Evolutionary conservation across 2,329 filamentous ascomycete species (phyloP).

Genomic region (Cucurbitaria berberidis): DNA sequence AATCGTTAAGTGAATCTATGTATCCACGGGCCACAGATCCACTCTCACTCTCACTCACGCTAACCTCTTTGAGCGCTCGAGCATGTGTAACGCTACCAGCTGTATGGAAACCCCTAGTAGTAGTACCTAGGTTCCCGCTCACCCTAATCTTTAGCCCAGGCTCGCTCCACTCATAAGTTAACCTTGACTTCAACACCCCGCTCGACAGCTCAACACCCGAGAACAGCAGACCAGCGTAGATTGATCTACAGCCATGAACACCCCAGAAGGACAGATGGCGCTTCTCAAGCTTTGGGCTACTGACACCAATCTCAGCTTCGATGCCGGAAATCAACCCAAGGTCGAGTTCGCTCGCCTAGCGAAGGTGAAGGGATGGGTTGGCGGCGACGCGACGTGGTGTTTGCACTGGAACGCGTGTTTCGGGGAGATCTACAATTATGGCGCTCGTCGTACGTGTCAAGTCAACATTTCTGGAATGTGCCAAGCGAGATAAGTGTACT

Average conservation of each 20-base stretch:
- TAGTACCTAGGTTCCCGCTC: background rate
- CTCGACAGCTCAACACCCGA: background rate
- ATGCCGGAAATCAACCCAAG: constrained; percentile 15
- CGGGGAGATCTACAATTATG: constrained; percentile 17
- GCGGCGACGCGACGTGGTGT: constrained; percentile 22
- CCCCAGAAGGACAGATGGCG: constrained; percentile 11
- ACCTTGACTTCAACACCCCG: background rate
- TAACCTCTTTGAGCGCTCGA: constrained; percentile 5
- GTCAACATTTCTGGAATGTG: background rate
- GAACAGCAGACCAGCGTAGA: background rate
- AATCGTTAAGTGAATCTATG: too few species aligned
- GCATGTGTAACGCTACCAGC: background rate
- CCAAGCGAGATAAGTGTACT: background rate
- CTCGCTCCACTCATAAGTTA: background rate
- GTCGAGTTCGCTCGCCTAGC: constrained; percentile 33
- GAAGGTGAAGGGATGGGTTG: constrained; percentile 24
- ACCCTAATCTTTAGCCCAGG: background rate
- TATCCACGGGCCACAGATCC: too few species aligned
- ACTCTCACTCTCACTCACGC: background rate
- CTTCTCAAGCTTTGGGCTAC: constrained; percentile 20
- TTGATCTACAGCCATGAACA: constrained; percentile 1
- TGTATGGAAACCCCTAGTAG: background rate
- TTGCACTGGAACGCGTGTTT: constrained; percentile 25
- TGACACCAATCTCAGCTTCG: constrained; percentile 15
- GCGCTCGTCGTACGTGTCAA: constrained; percentile 2